Evolutionary conservation across 805 yeast genomes (phyloP), one percentile per base, ranked within the genome.

Genomic region (Saturnispora quitensis): DNA sequence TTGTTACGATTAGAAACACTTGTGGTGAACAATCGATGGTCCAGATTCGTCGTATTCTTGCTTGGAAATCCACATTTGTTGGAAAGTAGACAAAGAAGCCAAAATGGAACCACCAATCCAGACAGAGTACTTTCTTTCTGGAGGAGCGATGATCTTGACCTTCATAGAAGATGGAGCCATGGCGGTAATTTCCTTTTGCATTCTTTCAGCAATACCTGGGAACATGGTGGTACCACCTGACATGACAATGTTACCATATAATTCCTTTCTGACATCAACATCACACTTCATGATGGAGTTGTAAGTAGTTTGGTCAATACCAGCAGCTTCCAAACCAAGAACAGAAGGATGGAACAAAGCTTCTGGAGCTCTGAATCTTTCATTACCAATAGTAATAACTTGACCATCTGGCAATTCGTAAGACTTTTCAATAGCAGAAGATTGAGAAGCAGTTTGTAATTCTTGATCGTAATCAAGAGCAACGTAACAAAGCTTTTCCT

Each of bases 1-100:
- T 38, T 20, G 12, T 7, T 25, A 38, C 3, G 17, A 28, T 81
- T 84, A 85, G 84, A 86, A 86, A 80, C 95, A 86, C 79, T 87
- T 87, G 78, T 86, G 90, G 84, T 86, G 93, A 68, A 93, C 99
- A 73, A 93, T 93, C 60, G 97, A 89, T 69, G 99, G 99, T 72
- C 99, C 99, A 78, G 97, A 88, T 82, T 93, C 99, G 84, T 93
- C 99, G 86, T 93, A 93, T 82, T 93, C 99, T 81, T 93, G 98
- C 84, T 93, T 93, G 72, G 98, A 90, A 87, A 93, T 89, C 99
- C 99, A 93, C 98, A 93, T 91, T 80, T 93, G 98, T 83, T 93
- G 98, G 97, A 93, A 93, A 74, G 99, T 93, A 59, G 97, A 88
- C 73, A 93, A 84, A 56, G 97, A 89, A 62, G 99, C 97, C 76